These are phyloP conservation scores for Hypholoma fasciculare DNA, from an alignment of 768 basidiomycete genomes.

Conservation along the genomic window DNA sequence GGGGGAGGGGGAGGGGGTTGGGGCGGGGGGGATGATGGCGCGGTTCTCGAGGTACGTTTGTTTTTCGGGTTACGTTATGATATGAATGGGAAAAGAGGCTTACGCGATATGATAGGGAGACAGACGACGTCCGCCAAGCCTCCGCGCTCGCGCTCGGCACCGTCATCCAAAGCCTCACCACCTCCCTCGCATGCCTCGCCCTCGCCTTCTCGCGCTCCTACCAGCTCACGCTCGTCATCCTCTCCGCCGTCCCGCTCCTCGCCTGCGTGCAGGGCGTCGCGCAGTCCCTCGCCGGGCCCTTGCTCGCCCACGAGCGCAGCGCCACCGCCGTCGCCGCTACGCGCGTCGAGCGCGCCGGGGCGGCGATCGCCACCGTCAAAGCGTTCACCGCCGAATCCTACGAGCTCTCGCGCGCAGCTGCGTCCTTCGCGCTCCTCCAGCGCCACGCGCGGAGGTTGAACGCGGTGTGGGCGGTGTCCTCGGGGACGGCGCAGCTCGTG, in stretches of 20 bases:
- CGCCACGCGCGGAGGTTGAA: slow-evolving; percentile 53
- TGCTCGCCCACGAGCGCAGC: slow-evolving; percentile 64
- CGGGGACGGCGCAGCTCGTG: slow-evolving; percentile 74
- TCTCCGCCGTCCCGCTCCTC: slow-evolving; percentile 84
- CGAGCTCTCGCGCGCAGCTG: slow-evolving; percentile 44
- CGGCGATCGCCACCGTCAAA: slow-evolving; percentile 88
- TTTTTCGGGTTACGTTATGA: neutral
- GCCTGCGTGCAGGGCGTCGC: slow-evolving; percentile 75
- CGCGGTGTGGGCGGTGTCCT: slow-evolving; percentile 74
- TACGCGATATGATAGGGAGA: slow-evolving; percentile 81
- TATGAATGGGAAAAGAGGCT: too few relatives aligned
- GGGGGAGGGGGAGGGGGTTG: slow-evolving; percentile 45
- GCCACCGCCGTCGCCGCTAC: slow-evolving; percentile 74
- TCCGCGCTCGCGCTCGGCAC: slow-evolving; percentile 79
- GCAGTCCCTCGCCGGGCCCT: slow-evolving; percentile 66
- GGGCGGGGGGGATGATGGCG: slow-evolving; percentile 91
- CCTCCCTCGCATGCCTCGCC: slow-evolving; percentile 73
- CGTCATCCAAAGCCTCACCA: slow-evolving; percentile 79
- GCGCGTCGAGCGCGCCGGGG: slow-evolving; percentile 72
- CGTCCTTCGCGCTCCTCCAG: slow-evolving; percentile 45
- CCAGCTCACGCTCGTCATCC: slow-evolving; percentile 87
- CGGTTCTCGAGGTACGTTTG: slow-evolving; percentile 76
- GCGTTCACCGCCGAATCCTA: slow-evolving; percentile 77
- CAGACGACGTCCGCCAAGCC: slow-evolving; percentile 89
- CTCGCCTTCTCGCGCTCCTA: slow-evolving; percentile 84